Evolutionary conservation across 768 basidiomycete species (phyloP).

Genomic region (Dendrothele bispora): DNA sequence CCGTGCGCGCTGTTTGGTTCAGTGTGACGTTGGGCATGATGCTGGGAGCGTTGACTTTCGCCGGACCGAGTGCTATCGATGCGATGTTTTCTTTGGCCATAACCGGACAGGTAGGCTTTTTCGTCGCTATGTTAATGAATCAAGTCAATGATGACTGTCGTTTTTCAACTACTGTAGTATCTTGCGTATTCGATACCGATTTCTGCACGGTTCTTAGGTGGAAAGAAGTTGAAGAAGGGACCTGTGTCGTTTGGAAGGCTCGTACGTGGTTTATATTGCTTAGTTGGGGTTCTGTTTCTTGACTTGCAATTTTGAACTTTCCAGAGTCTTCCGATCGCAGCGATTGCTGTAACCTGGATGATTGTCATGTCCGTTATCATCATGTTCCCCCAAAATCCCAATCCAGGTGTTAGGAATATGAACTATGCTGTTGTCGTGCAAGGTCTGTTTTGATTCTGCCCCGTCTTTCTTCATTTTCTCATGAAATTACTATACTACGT

Average conservation of each 20-base stretch:
- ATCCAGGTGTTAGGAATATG: constrained; percentile 42
- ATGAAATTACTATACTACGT: no score
- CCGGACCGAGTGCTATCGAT: constrained; percentile 39
- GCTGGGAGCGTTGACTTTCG: constrained; percentile 43
- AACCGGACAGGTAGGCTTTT: no score
- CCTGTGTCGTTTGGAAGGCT: constrained; percentile 35
- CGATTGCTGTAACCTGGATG: constrained; percentile 65
- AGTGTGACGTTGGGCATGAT: constrained; percentile 31
- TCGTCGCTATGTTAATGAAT: no score
- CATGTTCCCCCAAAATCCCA: constrained; percentile 53
- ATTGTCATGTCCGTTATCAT: constrained; percentile 59
- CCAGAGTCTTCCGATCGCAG: constrained; percentile 57
- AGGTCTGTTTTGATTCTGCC: no score
- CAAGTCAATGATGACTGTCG: no score
- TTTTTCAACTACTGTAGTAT: no score
- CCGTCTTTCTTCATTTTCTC: no score
- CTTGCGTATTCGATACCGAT: constrained; percentile 38
- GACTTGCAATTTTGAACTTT: constrained; percentile 15
- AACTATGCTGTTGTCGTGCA: constrained; percentile 63
- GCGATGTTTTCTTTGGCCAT: constrained; percentile 37
- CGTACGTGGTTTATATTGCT: constrained; percentile 1
- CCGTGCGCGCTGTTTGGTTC: constrained; percentile 46
- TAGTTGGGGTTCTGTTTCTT: constrained; percentile 1
- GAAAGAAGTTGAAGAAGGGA: constrained; percentile 33
- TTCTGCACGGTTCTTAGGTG: constrained; percentile 27